Evolutionary conservation across 1,284 basidiomycete species (phyloP).

Genomic region (Phellopilus nigrolimitatus): DNA sequence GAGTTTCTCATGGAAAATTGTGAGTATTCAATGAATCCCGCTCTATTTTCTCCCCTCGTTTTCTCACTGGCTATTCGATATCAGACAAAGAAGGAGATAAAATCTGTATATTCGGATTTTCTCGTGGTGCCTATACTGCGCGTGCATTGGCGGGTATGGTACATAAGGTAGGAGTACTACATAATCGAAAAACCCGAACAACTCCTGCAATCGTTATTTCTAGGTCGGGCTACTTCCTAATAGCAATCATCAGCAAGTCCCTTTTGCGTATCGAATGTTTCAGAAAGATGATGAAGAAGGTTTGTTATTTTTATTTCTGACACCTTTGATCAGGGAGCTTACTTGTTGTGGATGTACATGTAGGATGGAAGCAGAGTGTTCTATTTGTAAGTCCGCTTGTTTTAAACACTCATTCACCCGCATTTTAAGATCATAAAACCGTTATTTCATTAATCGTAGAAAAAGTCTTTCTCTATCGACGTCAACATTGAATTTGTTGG

Average conservation of each 20-base stretch:
- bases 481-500: slow-evolving; percentile 53
- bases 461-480: slow-evolving; percentile 43
- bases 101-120: slow-evolving; percentile 48
- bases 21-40: too few relatives aligned
- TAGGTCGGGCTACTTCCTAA: slow-evolving; percentile 48
- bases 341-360: too few relatives aligned
- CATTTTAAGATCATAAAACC: slow-evolving; percentile 13
- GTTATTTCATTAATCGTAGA: slow-evolving; percentile 31
- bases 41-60: too few relatives aligned
- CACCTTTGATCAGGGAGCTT: too few relatives aligned
- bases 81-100: slow-evolving; percentile 34
- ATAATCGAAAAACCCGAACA: too few relatives aligned
- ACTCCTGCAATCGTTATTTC: too few relatives aligned
- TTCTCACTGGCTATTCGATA: too few relatives aligned
- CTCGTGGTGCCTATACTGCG: slow-evolving; percentile 46
- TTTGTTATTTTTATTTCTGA: slow-evolving; percentile 16
- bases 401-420: background rate
- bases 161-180: slow-evolving; percentile 26
- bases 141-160: slow-evolving; percentile 40
- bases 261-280: slow-evolving; percentile 57
- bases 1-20: slow-evolving; percentile 62
- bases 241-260: slow-evolving; percentile 49
- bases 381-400: background rate
- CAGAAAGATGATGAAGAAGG: slow-evolving; percentile 38
- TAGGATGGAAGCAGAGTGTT: slow-evolving; percentile 6